phyloP scores from a whole-genome alignment of 2,329 filamentous ascomycete genomes.

The Cladosporium sp. region DNA sequence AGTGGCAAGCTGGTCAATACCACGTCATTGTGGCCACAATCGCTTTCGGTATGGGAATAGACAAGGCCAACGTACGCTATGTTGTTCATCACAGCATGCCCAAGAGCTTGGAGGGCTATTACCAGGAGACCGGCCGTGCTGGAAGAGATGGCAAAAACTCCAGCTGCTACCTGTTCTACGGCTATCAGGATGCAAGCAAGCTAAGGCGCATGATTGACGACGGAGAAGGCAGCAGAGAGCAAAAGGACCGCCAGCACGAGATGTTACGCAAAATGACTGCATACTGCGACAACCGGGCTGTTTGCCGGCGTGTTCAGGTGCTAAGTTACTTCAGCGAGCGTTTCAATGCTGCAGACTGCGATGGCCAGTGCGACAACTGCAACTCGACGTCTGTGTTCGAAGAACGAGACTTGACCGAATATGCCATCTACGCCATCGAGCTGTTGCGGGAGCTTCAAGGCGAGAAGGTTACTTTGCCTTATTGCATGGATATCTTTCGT shows the following conservation, averaged over 20 bases:
- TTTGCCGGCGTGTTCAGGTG: conserved; percentile 83
- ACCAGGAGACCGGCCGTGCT: conserved; percentile 94
- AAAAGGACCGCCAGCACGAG: conserved; percentile 75
- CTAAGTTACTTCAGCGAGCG: conserved; percentile 90
- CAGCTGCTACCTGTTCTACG: conserved; percentile 85
- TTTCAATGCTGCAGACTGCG: conserved; percentile 62
- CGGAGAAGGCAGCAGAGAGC: conserved; percentile 68
- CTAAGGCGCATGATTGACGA: conserved; percentile 77
- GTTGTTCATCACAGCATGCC: conserved; percentile 91
- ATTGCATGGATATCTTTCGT: conserved; percentile 79
- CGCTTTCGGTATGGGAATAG: conserved; percentile 99
- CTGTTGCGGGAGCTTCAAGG: conserved; percentile 58
- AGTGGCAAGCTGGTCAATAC: conserved; percentile 74
- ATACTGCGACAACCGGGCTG: conserved; percentile 83
- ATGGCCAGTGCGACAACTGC: conserved; percentile 83
- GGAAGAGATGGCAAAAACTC: conserved; percentile 85
- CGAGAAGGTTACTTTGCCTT: conserved; percentile 64
- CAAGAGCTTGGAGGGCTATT: conserved; percentile 95
- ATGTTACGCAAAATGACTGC: conserved; percentile 83
- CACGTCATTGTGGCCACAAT: conserved; percentile 97
- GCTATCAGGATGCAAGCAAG: conserved; percentile 68
- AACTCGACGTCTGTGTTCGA: conserved; percentile 66
- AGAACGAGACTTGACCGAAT: conserved; percentile 68
- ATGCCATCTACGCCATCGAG: conserved; percentile 65
- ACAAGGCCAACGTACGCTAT: conserved; percentile 93